Base-by-base conservation (phyloP, 306 rosid genomes). In the Senna siamea region DNA sequence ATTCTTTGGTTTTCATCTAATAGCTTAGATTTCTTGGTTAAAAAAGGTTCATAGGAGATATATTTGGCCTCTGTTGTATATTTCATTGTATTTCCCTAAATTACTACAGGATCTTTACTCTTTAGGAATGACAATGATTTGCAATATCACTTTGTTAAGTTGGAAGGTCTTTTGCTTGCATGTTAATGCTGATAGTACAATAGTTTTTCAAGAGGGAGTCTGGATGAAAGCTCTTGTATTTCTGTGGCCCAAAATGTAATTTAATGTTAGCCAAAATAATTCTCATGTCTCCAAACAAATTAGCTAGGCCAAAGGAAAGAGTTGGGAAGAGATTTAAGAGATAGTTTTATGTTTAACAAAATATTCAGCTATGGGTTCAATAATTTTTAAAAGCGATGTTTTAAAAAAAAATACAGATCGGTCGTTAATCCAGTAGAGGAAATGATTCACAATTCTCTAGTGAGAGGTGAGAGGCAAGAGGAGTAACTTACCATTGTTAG, bases 361-460 rank as follows among this genome's bases (percentile, higher is more conserved):
- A 41, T 54, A 34, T 32, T 38, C 3, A 8, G 41, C 43, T 43
- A 57, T 56, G 37, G 41, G 15, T 20, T 80, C 53, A 0, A 26
- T 58, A 38, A 56, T 51, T 40, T 53, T 66, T 70, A 5, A 65
- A 66, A 66, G 62, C 30, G 22, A 38, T 73, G 51, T 46, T 46
- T 26, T n/a, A n/a, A 26, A 26, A 3, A 46, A 46, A 46, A 46
- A 46, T 46, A 4, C 13, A 14, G 51, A 46, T 46, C 0, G 18
- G 51, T 46, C 51, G 4, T 41, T 2, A 41, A 41, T 0, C 8
- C 10, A 12, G 47, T 46, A 46, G 51, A 46, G 51, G 47, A 13
- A 46, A 13, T 46, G 51, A 0, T 46, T 46, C n/a, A 46, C 2
- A 4, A 2, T 46, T 46, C 14, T 46, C 51, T 41, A 3, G 2